Percentiles rank a stretch among this genome's conserved stretches.
These are phyloP conservation scores for Suillus luteus DNA, from an alignment of 768 basidiomycete species.

Conservation along the genomic window DNA sequence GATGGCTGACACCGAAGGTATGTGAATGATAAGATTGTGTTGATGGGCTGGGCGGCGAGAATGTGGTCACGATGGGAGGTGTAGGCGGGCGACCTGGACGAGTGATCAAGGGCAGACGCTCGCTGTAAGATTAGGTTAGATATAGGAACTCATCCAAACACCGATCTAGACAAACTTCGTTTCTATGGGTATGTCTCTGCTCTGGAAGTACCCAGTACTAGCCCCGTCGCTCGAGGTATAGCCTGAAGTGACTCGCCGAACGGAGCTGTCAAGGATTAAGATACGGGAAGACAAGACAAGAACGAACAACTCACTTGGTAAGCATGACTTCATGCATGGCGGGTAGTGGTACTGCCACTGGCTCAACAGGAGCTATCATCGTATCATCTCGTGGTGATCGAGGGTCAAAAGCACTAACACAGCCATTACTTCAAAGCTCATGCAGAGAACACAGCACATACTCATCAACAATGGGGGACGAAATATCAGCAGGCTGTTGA, in stretches of 20 bases:
- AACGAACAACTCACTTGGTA: slow-evolving; percentile 18
- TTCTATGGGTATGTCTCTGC: slow-evolving; percentile 12
- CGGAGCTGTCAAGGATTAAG: slow-evolving; percentile 14
- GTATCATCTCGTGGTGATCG: slow-evolving; percentile 36
- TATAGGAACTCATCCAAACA: no score
- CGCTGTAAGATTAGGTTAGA: slow-evolving; percentile 37
- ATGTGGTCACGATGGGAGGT: slow-evolving; percentile 29
- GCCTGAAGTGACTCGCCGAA: slow-evolving; percentile 18
- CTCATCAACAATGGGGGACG: slow-evolving; percentile 25
- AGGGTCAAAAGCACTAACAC: slow-evolving; percentile 24
- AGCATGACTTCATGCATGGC: slow-evolving; percentile 38
- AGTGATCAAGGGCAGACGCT: slow-evolving; percentile 52
- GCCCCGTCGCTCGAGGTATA: slow-evolving; percentile 24
- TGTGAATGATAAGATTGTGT: slow-evolving; percentile 25
- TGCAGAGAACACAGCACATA: slow-evolving; percentile 14
- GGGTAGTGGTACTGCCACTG: slow-evolving; percentile 32
- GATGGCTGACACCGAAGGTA: slow-evolving; percentile 27
- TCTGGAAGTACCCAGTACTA: slow-evolving; percentile 15
- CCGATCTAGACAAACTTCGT: slow-evolving; percentile 29
- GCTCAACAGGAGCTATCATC: slow-evolving; percentile 26
- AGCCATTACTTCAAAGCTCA: not conserved
- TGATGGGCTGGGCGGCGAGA: slow-evolving; percentile 21
- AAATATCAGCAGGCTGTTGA: slow-evolving; percentile 6
- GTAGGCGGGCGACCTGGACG: slow-evolving; percentile 32
- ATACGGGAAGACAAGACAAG: not conserved